Evolutionary conservation across 495 filamentous ascomycete genomes (phyloP), one percentile per base, ranked within the genome.

Genomic region (Apodospora peruviana): DNA sequence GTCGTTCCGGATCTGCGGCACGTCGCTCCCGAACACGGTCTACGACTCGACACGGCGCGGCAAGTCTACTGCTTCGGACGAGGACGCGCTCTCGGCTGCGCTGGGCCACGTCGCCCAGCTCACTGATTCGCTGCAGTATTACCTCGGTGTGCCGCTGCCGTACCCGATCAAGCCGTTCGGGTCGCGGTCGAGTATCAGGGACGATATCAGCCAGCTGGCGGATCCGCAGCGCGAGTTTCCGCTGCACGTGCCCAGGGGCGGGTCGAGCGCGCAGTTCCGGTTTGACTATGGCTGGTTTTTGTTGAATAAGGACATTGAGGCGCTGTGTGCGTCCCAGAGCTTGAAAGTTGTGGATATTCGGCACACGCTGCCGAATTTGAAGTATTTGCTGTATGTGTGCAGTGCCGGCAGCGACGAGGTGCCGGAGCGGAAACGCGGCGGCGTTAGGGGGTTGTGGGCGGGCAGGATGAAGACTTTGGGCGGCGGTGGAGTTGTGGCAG

Each of bases 241-340:
- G 2, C 75, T 98, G 0, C 89, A 87, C 63, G 75, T 85, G 27
- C 65, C 67, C 9, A 85, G 87, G 48, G 82, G 84, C 16, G 72
- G 73, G 12, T 71, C 66, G 1, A 82, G 80, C 11, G 82, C 90
- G 2, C 77, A 84, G 23, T 95, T 87, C 58, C 81, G 91, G 9
- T 96, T 96, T 60, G 91, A 96, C 53, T 98, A 97, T 69, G 93
- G 75, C 4, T 90, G 96, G 53, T 98, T 97, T 55, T 67, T 97
- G 10, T 73, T 98, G 3, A 96, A 97, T 67, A 91, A 96, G 59
- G 76, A 96, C 57, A 88, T 98, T 39, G 91, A 98, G 67, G 76
- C 87, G 35, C 72, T 98, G 23, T 86, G 90, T 52, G 79, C 75
- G 48, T 73, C 78, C n/a, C 80, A 86, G 48, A 87, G 85, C 0